These are phyloP conservation scores for Paramarasmius palmivorus DNA, from an alignment of 1,284 basidiomycete genomes.

Conservation along the genomic window DNA sequence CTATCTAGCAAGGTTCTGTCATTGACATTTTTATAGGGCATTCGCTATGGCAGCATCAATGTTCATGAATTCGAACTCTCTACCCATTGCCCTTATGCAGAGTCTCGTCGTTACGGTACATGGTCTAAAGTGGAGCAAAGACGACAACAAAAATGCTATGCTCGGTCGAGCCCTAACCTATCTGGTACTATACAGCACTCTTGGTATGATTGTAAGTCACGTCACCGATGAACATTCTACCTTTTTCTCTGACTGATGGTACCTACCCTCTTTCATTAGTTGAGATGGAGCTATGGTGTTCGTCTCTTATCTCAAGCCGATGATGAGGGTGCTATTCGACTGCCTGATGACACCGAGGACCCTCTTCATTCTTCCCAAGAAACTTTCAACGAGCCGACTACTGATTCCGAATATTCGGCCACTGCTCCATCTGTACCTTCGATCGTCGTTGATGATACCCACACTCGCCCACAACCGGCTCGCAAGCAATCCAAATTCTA, in stretches of 20 bases:
- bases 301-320: constrained; percentile 76
- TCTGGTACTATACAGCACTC: constrained; percentile 88
- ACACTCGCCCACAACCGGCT: constrained; percentile 11
- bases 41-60: constrained; percentile 85
- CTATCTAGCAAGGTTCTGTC: background rate
- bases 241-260: constrained; percentile 1
- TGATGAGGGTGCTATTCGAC: constrained; percentile 35
- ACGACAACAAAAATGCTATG: constrained; percentile 86
- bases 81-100: constrained; percentile 92
- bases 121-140: constrained; percentile 79
- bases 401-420: constrained; percentile 12
- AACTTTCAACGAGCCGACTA: background rate
- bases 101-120: constrained; percentile 85
- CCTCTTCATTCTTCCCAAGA: background rate
- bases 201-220: constrained; percentile 86
- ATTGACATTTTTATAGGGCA: constrained; percentile 45
- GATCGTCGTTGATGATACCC: constrained; percentile 15
- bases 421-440: constrained; percentile 24
- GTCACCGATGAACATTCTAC: background rate
- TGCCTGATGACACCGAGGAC: constrained; percentile 22
- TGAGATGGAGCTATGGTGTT: constrained; percentile 91
- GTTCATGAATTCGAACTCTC: constrained; percentile 93
- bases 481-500: constrained; percentile 43
- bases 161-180: constrained; percentile 91
- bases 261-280: constrained; percentile 37